Conservation (phyloP, 2,329 filamentous ascomycete genomes). For the Pseudogymnoascus pannorum region DNA sequence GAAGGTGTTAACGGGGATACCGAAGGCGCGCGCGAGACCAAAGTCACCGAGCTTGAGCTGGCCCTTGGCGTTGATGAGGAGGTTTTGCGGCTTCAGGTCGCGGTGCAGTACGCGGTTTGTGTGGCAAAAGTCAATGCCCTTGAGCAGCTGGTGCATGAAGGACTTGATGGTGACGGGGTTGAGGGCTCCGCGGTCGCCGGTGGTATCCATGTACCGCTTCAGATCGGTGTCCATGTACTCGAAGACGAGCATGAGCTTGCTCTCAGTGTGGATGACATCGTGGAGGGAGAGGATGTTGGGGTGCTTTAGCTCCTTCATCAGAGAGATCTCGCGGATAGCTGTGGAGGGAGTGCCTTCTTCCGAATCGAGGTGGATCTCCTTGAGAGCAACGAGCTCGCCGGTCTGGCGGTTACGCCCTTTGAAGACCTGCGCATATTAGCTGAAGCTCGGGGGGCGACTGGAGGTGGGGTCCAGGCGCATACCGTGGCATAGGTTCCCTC, state of each 20-base stretch:
- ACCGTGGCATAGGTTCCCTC: constrained; percentile 98
- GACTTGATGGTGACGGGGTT: constrained; percentile 91
- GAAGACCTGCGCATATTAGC: constrained; percentile 64
- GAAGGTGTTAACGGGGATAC: constrained; percentile 96
- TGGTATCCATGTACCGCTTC: constrained; percentile 97
- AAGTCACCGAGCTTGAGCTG: constrained; percentile 92
- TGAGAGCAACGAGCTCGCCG: constrained; percentile 90
- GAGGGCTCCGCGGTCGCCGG: constrained; percentile 81
- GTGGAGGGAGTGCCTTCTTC: constrained; percentile 97
- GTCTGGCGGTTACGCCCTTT: constrained; percentile 97
- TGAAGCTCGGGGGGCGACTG: constrained; percentile 3
- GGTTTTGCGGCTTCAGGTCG: constrained; percentile 92
- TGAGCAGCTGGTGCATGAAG: constrained; percentile 96
- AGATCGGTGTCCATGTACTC: constrained; percentile 98
- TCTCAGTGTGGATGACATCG: constrained; percentile 99
- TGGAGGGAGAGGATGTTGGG: constrained; percentile 96
- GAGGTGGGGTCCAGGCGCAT: constrained; percentile 21
- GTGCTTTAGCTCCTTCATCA: constrained; percentile 99
- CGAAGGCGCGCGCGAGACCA: constrained; percentile 86
- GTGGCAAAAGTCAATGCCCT: constrained; percentile 96
- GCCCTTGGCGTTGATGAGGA: constrained; percentile 88
- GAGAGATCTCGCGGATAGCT: constrained; percentile 93
- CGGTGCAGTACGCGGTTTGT: constrained; percentile 94
- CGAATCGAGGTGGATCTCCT: constrained; percentile 97
- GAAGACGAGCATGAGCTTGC: constrained; percentile 99